Base-by-base conservation (phyloP, 345 rosid species). In the Melastoma malabathricum region DNA sequence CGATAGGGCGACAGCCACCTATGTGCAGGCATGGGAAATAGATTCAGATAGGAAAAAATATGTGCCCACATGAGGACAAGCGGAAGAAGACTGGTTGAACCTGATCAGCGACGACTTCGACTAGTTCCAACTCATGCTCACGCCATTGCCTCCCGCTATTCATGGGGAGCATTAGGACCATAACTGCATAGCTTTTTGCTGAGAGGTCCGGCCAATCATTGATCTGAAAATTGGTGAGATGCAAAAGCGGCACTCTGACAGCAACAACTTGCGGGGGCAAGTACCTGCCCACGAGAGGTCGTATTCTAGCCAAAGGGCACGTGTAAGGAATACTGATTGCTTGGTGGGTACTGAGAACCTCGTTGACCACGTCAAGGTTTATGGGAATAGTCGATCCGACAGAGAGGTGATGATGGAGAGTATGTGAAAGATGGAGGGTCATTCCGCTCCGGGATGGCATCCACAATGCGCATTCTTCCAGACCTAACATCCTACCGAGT, bases 1-100 rank as follows among this genome's bases (percentile, higher is more conserved):
- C 18, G 96, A 89, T 51, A 89, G 94, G 60, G 94, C 98, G 73
- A 90, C 94, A 63, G 96, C 96, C 14, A 90, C 98, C 98, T 90
- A 64, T 20, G 62, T 53, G 44, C 58, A 55, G 34, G 47, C 16
- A 25, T 51, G 44, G 38, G 51, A 38, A 9, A 2, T 13, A 49
- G 18, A 43, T 34, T 52, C 51, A 44, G 54, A 7, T 8, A 22
- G 43, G 44, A 41, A 50, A 48, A 12, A 22, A 19, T 48, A 19
- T 23, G 27, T 25, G 22, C 14, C 0, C 14, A 44, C 18, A 27
- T n/a, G n/a, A n/a, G n/a, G n/a, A n/a, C n/a, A n/a, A n/a, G n/a
- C n/a, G n/a, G n/a, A 39, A 50, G 19, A 39, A 66, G 61, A 46
- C 34, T 38, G 43, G 51, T 20, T 61, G 45, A 45, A 90, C 98